Evolutionary conservation across 768 basidiomycete genomes (phyloP).

Genomic region (Termitomyces sp.): DNA sequence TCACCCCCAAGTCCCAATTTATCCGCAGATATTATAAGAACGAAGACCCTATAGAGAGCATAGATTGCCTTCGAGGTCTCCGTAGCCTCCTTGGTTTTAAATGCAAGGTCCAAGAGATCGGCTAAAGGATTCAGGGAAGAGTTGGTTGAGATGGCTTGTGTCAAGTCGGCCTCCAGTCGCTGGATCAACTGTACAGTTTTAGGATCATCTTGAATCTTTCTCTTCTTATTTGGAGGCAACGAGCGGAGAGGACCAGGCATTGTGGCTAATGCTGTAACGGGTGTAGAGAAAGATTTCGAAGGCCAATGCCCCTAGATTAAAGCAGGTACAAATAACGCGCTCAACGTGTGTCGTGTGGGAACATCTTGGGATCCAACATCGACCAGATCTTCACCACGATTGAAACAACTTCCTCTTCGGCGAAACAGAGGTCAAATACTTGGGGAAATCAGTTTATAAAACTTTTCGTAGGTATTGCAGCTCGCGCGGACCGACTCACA

Average conservation of each 20-base stretch:
- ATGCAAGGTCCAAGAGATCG: slow-evolving; percentile 64
- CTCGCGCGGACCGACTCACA: too few relatives aligned
- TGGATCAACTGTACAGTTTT: slow-evolving; percentile 14
- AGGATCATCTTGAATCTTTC: slow-evolving; percentile 35
- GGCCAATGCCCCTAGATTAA: not conserved
- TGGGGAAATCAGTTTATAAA: too few relatives aligned
- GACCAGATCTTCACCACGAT: too few relatives aligned
- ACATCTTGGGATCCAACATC: too few relatives aligned
- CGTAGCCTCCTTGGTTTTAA: slow-evolving; percentile 43
- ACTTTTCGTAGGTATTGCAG: too few relatives aligned
- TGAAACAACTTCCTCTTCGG: too few relatives aligned
- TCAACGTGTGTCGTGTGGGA: not conserved
- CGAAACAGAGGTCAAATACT: too few relatives aligned
- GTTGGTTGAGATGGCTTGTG: slow-evolving; percentile 46
- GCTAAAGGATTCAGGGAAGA: slow-evolving; percentile 74
- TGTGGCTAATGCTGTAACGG: too few relatives aligned
- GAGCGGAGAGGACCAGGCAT: slow-evolving; percentile 35
- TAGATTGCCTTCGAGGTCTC: slow-evolving; percentile 74
- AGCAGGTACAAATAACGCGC: slow-evolving; percentile 9
- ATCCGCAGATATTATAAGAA: slow-evolving; percentile 29
- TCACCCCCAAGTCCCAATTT: slow-evolving; percentile 49
- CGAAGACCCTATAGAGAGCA: slow-evolving; percentile 60
- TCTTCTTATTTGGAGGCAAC: slow-evolving; percentile 51
- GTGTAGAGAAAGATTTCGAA: slow-evolving; percentile 3
- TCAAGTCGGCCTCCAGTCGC: slow-evolving; percentile 54